These are phyloP conservation scores for Simplicillium sp. DNA, from an alignment of 2,329 filamentous ascomycete genomes.

Conservation along the genomic window DNA sequence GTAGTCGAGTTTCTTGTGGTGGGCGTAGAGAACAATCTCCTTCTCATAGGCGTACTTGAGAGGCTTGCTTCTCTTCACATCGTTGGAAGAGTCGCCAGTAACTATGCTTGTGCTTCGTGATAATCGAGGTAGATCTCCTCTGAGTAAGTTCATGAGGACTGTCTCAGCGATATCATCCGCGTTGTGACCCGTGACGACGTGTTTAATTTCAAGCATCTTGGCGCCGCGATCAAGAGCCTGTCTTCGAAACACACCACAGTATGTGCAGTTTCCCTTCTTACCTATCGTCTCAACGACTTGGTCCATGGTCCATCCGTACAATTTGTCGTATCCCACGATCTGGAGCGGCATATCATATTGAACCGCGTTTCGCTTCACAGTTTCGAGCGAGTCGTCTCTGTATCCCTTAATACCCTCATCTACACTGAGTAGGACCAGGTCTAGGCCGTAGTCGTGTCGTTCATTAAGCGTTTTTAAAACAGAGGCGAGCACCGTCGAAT, in stretches of 20 bases:
- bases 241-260: slow-evolving; percentile 90
- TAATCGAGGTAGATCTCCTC: slow-evolving; percentile 80
- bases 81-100: slow-evolving; percentile 66
- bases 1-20: slow-evolving; percentile 94
- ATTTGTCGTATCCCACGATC: slow-evolving; percentile 84
- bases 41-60: slow-evolving; percentile 98
- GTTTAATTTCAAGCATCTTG: slow-evolving; percentile 74
- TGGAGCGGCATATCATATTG: slow-evolving; percentile 89
- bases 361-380: slow-evolving; percentile 83
- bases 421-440: slow-evolving; percentile 81
- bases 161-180: slow-evolving; percentile 97
- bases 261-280: slow-evolving; percentile 98
- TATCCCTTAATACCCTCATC: slow-evolving; percentile 98
- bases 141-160: slow-evolving; percentile 90
- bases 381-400: slow-evolving; percentile 89
- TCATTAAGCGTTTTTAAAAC: slow-evolving; percentile 93
- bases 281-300: slow-evolving; percentile 93
- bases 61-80: slow-evolving; percentile 92
- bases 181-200: slow-evolving; percentile 96
- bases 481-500: slow-evolving; percentile 90
- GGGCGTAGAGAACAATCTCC: slow-evolving; percentile 94
- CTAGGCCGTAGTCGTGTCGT: slow-evolving; percentile 74
- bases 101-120: slow-evolving; percentile 86
- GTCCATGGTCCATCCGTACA: slow-evolving; percentile 99
- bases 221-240: slow-evolving; percentile 92